Conservation (phyloP, 108 stramenopile genomes). For the Cylindrotheca closterium region DNA sequence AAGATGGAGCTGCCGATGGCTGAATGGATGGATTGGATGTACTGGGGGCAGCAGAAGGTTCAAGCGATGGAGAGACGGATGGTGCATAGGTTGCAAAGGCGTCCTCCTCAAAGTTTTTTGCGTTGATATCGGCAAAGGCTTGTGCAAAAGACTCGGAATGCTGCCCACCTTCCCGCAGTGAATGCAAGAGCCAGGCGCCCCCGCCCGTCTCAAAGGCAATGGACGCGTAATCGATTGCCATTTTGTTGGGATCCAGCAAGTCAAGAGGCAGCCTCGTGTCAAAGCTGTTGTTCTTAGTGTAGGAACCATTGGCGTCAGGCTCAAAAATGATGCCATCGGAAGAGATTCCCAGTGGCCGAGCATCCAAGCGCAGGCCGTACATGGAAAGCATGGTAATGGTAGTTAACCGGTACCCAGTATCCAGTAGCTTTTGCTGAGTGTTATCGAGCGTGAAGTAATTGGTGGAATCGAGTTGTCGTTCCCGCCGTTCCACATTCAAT, state of each 20-base stretch:
- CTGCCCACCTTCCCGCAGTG: background rate
- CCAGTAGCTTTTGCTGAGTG: background rate
- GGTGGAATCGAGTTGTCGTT: too few species aligned
- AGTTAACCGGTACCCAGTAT: background rate
- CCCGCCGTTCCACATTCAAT: too few species aligned
- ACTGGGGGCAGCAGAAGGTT: too few species aligned
- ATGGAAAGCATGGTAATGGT: background rate
- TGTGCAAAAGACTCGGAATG: background rate
- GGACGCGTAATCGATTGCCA: background rate
- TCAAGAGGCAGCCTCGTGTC: background rate
- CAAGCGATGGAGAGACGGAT: too few species aligned
- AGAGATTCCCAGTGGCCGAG: background rate
- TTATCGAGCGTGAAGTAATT: background rate
- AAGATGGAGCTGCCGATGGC: too few species aligned
- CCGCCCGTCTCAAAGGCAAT: background rate
- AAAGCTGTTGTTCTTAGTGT: background rate
- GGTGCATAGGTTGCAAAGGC: too few species aligned
- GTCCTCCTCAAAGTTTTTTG: background rate
- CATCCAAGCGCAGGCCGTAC: background rate
- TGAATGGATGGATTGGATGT: too few species aligned
- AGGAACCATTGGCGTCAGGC: background rate
- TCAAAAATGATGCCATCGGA: background rate
- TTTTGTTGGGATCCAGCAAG: background rate
- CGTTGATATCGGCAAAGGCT: background rate
- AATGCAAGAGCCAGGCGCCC: background rate